Conservation (phyloP, 2,329 filamentous ascomycete species). For the Cladosporium phlei region DNA sequence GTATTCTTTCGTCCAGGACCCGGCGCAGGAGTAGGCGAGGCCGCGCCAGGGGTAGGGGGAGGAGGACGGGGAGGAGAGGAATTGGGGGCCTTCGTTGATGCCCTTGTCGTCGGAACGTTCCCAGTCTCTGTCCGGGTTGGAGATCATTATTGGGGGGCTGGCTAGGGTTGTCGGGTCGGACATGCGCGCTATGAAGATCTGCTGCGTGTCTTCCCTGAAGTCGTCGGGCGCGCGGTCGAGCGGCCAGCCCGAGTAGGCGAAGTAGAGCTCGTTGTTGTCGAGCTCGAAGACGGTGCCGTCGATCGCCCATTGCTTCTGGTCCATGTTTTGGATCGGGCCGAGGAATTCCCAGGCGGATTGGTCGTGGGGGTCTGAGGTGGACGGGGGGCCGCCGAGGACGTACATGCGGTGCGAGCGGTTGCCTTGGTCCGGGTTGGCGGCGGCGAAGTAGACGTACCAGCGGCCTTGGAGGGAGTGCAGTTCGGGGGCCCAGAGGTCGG, state of each 20-base stretch:
- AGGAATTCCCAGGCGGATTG: conserved; percentile 40
- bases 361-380: conserved; percentile 27
- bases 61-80: conserved; percentile 17
- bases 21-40: conserved; percentile 45
- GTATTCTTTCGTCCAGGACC: conserved; percentile 45
- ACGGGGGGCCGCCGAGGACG: conserved; percentile 40
- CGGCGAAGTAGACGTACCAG: conserved; percentile 53
- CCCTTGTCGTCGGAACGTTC: conserved; percentile 38
- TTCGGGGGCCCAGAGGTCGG: conserved; percentile 53
- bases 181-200: conserved; percentile 42
- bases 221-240: conserved; percentile 18
- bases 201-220: conserved; percentile 36
- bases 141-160: conserved; percentile 33
- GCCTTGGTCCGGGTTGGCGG: conserved; percentile 38
- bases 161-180: conserved; percentile 33
- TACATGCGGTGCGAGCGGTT: conserved; percentile 45
- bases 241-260: conserved; percentile 46
- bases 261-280: conserved; percentile 35
- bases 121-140: conserved; percentile 37
- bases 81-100: conserved; percentile 41
- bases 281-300: conserved; percentile 44
- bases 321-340: conserved; percentile 38
- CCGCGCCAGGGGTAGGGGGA: conserved; percentile 35
- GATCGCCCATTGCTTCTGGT: conserved; percentile 44
- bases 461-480: conserved; percentile 47